phyloP scores from a whole-genome alignment of 164 flowering plant species.

The Stephania japonica region DNA sequence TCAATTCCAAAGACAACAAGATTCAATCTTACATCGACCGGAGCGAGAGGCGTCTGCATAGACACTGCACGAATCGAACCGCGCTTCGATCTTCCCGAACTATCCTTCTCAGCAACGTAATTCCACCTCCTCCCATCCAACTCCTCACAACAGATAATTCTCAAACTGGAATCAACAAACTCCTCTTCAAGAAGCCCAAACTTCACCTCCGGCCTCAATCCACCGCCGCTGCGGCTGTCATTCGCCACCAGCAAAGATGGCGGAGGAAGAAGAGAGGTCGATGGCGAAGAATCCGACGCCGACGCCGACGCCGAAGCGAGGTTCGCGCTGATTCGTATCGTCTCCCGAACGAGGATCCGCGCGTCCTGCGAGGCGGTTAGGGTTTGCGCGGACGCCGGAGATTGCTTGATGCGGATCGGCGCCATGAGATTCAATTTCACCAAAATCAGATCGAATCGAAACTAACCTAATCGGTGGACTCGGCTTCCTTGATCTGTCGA shows the following conservation, averaged over 20 bases:
- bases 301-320: conserved; percentile 52
- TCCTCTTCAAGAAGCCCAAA: conserved; percentile 41
- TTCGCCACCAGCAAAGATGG: conserved; percentile 4
- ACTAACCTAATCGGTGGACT: background rate
- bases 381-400: conserved; percentile 26
- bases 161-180: conserved; percentile 51
- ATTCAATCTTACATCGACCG: conserved; percentile 46
- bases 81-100: conserved; percentile 30
- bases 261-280: conserved; percentile 6
- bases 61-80: conserved; percentile 64
- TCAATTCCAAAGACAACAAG: background rate
- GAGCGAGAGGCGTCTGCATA: conserved; percentile 62
- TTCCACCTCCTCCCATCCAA: conserved; percentile 76
- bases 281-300: conserved; percentile 26
- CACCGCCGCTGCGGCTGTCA: conserved; percentile 15
- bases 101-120: conserved; percentile 49
- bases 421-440: conserved; percentile 23
- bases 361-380: conserved; percentile 43
- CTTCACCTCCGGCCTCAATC: conserved; percentile 13
- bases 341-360: conserved; percentile 72
- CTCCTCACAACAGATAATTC: conserved; percentile 78
- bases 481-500: background rate
- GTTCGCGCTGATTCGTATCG: conserved; percentile 74
- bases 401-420: conserved; percentile 35
- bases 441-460: background rate